phyloP scores from a whole-genome alignment of 768 basidiomycete genomes.

The Royoungia palumana region DNA sequence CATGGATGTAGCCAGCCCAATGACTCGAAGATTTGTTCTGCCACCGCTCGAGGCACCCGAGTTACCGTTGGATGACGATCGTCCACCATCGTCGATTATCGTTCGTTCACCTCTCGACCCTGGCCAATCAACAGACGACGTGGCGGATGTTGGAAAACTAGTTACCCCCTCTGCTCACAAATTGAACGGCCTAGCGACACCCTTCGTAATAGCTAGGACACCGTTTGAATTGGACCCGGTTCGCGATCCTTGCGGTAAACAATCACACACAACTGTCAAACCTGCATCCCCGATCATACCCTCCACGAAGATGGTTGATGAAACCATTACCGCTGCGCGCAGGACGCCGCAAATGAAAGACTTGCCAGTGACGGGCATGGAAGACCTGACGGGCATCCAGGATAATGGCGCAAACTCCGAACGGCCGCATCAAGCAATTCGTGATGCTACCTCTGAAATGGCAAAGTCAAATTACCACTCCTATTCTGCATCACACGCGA shows the following conservation, averaged over 20 bases:
- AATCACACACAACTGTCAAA: neutral
- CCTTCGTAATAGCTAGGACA: constrained; percentile 8
- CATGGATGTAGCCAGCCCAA: neutral
- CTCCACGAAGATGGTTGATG: neutral
- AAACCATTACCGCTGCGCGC: neutral
- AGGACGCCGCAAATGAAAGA: neutral
- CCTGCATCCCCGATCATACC: neutral
- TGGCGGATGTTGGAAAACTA: neutral
- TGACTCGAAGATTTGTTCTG: constrained; percentile 1
- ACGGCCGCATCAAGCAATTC: neutral
- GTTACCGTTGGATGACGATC: constrained; percentile 8
- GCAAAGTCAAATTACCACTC: constrained; percentile 3
- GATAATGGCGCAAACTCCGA: constrained; percentile 3
- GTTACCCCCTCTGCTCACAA: neutral
- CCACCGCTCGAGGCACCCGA: constrained; percentile 15
- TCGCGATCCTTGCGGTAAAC: neutral
- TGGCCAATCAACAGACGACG: neutral
- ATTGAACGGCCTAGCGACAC: constrained; percentile 13
- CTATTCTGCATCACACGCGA: constrained; percentile 1
- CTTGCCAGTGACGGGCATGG: constrained; percentile 1
- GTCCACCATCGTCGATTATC: constrained; percentile 21
- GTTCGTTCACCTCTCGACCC: constrained; percentile 18
- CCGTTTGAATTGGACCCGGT: constrained; percentile 1
- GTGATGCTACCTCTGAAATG: neutral
- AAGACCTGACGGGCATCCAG: neutral